These are phyloP conservation scores for Guadua angustifolia DNA, from an alignment of 176 grass and related monocot genomes.

Conservation along the genomic window DNA sequence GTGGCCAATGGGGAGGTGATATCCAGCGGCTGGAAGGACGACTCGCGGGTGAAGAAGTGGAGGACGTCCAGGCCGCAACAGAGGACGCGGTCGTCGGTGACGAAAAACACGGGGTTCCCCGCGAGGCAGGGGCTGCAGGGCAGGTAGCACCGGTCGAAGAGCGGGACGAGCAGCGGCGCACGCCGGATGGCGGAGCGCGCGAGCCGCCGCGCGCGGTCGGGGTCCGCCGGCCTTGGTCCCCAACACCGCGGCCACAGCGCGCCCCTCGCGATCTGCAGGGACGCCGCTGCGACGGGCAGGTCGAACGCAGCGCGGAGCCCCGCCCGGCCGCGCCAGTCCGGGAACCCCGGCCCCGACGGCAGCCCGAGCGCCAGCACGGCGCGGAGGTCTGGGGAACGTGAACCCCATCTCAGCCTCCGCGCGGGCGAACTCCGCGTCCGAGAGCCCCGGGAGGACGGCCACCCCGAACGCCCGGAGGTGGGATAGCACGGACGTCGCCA, in stretches of 20 bases:
- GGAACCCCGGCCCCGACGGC: slow-evolving; percentile 70
- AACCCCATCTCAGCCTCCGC: slow-evolving; percentile 78
- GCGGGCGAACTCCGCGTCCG: slow-evolving; percentile 69
- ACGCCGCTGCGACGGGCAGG: slow-evolving; percentile 61
- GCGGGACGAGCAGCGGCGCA: slow-evolving; percentile 70
- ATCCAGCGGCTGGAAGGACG: slow-evolving; percentile 55
- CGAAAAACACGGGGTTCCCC: slow-evolving; percentile 91
- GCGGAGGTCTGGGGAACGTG: slow-evolving; percentile 91
- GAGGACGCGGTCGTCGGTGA: slow-evolving; percentile 83
- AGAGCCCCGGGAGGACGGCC: slow-evolving; percentile 57
- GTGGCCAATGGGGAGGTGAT: slow-evolving; percentile 18
- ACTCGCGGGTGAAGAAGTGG: slow-evolving; percentile 79
- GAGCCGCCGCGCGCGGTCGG: slow-evolving; percentile 59
- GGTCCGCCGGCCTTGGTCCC: slow-evolving; percentile 64
- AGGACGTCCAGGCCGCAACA: slow-evolving; percentile 88
- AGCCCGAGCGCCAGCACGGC: slow-evolving; percentile 74
- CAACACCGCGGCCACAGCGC: slow-evolving; percentile 84
- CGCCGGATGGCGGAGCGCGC: slow-evolving; percentile 74
- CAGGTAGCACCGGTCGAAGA: slow-evolving; percentile 91
- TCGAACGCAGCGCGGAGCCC: slow-evolving; percentile 54
- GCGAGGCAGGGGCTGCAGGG: slow-evolving; percentile 81
- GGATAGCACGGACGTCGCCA: slow-evolving; percentile 57
- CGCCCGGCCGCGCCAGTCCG: slow-evolving; percentile 65
- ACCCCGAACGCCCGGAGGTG: slow-evolving; percentile 68
- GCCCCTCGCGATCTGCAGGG: slow-evolving; percentile 60